These are phyloP conservation scores for Sporobolomyces pararoseus DNA, from an alignment of 768 basidiomycete species.

Conservation along the genomic window DNA sequence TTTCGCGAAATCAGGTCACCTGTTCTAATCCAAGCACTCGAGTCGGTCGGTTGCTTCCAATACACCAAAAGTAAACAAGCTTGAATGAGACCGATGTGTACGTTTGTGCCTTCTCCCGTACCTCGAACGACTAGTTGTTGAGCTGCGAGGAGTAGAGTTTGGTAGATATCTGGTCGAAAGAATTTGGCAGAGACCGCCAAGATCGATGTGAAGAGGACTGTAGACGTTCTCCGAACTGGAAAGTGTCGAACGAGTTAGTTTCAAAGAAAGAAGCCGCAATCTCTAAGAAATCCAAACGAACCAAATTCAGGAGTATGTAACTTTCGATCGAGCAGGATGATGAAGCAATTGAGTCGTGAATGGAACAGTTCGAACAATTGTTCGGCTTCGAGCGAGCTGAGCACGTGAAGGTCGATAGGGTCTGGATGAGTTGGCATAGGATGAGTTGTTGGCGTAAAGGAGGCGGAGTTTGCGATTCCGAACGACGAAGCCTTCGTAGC, in stretches of 20 bases:
- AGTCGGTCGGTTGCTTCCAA: slow-evolving; percentile 23
- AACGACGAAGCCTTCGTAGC: neutral
- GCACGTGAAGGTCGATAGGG: slow-evolving; percentile 30
- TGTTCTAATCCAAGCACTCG: slow-evolving; percentile 25
- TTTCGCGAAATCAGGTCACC: neutral
- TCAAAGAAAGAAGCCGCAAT: neutral
- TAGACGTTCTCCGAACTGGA: slow-evolving; percentile 21
- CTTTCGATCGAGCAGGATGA: slow-evolving; percentile 27
- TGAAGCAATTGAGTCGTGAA: slow-evolving; percentile 25
- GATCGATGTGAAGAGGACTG: slow-evolving; percentile 35
- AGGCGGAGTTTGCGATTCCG: neutral
- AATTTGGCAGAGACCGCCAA: slow-evolving; percentile 40
- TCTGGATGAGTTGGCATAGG: neutral
- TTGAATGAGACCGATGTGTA: slow-evolving; percentile 18
- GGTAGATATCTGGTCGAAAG: slow-evolving; percentile 30
- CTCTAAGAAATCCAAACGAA: neutral
- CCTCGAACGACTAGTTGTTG: slow-evolving; percentile 25
- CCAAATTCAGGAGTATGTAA: slow-evolving; percentile 23
- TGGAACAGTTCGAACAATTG: slow-evolving; percentile 20
- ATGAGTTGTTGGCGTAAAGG: neutral
- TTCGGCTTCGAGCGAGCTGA: slow-evolving; percentile 6
- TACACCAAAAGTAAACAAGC: slow-evolving; percentile 21
- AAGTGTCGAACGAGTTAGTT: neutral
- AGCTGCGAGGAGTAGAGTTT: slow-evolving; percentile 10
- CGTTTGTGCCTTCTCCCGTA: slow-evolving; percentile 17